phyloP scores from a whole-genome alignment of 768 basidiomycete genomes.

The Leccinum variicolor region DNA sequence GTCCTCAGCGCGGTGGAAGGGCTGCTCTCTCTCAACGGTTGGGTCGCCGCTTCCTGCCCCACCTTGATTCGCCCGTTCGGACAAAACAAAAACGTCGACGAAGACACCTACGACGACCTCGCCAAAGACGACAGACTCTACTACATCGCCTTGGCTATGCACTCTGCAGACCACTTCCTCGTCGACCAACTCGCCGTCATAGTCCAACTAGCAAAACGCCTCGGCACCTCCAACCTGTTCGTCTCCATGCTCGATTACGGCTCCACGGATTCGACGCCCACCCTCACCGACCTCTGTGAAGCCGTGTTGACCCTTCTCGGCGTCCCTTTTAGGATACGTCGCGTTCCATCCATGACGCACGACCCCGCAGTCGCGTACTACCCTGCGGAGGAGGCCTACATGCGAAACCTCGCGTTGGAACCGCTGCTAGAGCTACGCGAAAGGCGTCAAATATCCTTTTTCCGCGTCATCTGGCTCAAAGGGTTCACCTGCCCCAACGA shows the following conservation, averaged over 20 bases:
- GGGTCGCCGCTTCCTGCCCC: constrained; percentile 96
- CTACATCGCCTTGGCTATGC: constrained; percentile 92
- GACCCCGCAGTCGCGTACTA: constrained; percentile 91
- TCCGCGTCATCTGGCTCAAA: constrained; percentile 94
- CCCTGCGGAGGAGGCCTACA: constrained; percentile 92
- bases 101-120: constrained; percentile 84
- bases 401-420: constrained; percentile 88
- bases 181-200: constrained; percentile 98
- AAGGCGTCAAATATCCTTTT: constrained; percentile 78
- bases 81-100: constrained; percentile 72
- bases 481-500: constrained; percentile 99
- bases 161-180: constrained; percentile 98
- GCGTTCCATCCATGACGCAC: constrained; percentile 90
- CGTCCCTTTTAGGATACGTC: constrained; percentile 87
- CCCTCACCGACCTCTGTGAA: constrained; percentile 91
- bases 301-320: constrained; percentile 91
- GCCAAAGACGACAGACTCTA: constrained; percentile 81
- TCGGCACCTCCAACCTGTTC: constrained; percentile 88
- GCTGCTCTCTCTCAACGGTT: constrained; percentile 92
- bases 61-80: constrained; percentile 94
- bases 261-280: constrained; percentile 92
- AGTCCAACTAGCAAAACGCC: constrained; percentile 88
- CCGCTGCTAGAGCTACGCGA: constrained; percentile 80
- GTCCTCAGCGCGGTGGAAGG: constrained; percentile 90
- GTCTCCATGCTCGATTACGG: constrained; percentile 98